Percentiles rank a stretch among this genome's conserved stretches.
phyloP scores from a whole-genome alignment of 2,329 filamentous ascomycete species.

The Pseudogymnoascus sp. region DNA sequence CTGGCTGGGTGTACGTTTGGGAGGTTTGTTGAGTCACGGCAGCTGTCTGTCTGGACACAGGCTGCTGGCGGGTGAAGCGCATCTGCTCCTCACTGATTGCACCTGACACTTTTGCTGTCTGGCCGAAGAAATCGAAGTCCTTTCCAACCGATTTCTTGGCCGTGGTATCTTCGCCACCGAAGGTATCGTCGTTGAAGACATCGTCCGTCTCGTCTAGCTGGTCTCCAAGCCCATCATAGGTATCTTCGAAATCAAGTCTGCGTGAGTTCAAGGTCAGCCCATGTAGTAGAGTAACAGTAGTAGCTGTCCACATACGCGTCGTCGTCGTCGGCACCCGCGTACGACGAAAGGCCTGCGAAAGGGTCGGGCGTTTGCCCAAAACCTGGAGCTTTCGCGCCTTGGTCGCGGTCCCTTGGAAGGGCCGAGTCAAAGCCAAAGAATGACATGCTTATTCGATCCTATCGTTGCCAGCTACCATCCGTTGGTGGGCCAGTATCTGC shows the following conservation, averaged over 20 bases:
- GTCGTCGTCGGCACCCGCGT: constrained; percentile 45
- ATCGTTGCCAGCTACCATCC: neutral
- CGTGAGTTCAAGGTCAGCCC: constrained; percentile 30
- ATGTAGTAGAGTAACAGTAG: neutral
- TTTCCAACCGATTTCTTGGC: constrained; percentile 59
- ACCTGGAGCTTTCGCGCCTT: constrained; percentile 62
- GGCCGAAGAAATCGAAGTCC: constrained; percentile 95
- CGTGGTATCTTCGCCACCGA: constrained; percentile 49
- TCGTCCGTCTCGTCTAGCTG: constrained; percentile 87
- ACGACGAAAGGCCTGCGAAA: constrained; percentile 72
- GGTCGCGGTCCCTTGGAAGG: constrained; percentile 53
- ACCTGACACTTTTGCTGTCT: constrained; percentile 77
- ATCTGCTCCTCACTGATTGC: constrained; percentile 88
- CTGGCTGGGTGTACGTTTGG: constrained; percentile 47
- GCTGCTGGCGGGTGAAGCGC: constrained; percentile 69
- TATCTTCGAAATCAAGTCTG: constrained; percentile 87
- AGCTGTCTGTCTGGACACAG: constrained; percentile 39
- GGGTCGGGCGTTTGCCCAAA: constrained; percentile 80
- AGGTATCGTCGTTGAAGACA: constrained; percentile 95
- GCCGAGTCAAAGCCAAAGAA: constrained; percentile 84
- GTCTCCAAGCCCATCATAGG: constrained; percentile 89
- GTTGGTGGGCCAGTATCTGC: neutral
- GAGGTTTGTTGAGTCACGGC: constrained; percentile 30
- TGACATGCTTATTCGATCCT: constrained; percentile 52
- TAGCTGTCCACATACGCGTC: constrained; percentile 28